Evolutionary conservation across 192 early-diverging fungal species (phyloP).

Genomic region (Backusella tarrabulga): DNA sequence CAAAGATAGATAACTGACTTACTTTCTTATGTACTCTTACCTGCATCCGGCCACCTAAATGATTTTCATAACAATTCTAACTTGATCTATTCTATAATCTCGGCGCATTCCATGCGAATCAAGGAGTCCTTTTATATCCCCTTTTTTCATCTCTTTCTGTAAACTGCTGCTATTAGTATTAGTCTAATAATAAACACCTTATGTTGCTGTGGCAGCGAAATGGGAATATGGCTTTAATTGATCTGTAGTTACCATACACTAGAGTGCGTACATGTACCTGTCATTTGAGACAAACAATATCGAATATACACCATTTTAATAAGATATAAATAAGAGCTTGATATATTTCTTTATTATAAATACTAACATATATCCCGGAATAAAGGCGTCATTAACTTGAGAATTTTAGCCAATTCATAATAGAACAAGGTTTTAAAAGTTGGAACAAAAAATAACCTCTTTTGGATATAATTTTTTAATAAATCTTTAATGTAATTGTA

Average conservation of each 20-base stretch:
- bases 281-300: background rate
- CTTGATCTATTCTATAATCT: background rate
- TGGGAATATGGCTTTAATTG: background rate
- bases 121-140: background rate
- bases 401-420: background rate
- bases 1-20: background rate
- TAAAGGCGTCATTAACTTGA: background rate
- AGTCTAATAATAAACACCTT: background rate
- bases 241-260: background rate
- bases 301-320: background rate
- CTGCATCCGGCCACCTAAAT: constrained; percentile 15
- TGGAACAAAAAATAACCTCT: background rate
- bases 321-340: background rate
- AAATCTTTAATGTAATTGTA: background rate
- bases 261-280: background rate
- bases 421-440: background rate
- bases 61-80: constrained; percentile 2
- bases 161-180: background rate
- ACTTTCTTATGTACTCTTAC: background rate
- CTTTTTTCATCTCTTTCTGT: background rate
- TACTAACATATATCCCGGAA: background rate
- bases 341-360: background rate
- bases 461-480: background rate
- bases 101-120: background rate
- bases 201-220: background rate